Evolutionary conservation across 768 basidiomycete genomes (phyloP).

Genomic region (Boletus pseudo-olivaceus): DNA sequence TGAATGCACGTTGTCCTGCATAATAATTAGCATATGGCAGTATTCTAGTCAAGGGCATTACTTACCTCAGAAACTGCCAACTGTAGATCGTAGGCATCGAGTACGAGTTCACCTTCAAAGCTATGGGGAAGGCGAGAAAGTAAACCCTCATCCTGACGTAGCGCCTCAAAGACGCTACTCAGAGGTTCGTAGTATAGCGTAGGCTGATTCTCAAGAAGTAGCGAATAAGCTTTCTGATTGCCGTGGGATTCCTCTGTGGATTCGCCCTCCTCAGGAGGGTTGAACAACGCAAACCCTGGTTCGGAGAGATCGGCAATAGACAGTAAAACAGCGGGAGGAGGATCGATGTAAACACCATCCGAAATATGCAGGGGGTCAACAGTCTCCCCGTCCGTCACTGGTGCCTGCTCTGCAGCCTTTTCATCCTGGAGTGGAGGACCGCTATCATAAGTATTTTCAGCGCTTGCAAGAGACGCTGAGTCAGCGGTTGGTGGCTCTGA

Average conservation of each 20-base stretch:
- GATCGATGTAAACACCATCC: slow-evolving; percentile 70
- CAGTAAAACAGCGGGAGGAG: slow-evolving; percentile 66
- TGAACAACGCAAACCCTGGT: slow-evolving; percentile 52
- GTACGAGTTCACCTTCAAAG: slow-evolving; percentile 56
- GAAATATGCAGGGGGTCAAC: slow-evolving; percentile 56
- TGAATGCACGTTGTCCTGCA: slow-evolving; percentile 65
- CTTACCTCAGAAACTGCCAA: slow-evolving; percentile 63
- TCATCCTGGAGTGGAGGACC: slow-evolving; percentile 6
- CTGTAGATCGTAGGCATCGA: slow-evolving; percentile 70
- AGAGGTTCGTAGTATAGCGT: slow-evolving; percentile 78
- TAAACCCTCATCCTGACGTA: slow-evolving; percentile 56
- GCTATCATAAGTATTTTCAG: slow-evolving; percentile 6
- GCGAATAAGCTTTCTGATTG: slow-evolving; percentile 23
- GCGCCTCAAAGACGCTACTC: slow-evolving; percentile 63
- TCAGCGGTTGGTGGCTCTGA: slow-evolving; percentile 9
- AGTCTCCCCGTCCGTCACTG: slow-evolving; percentile 10
- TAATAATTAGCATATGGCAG: slow-evolving; percentile 3
- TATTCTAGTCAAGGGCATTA: background rate
- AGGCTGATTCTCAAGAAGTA: slow-evolving; percentile 61
- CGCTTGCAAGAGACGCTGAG: slow-evolving; percentile 1
- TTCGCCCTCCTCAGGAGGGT: slow-evolving; percentile 39
- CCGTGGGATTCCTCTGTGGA: slow-evolving; percentile 13
- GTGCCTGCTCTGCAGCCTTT: slow-evolving; percentile 10
- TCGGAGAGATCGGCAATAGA: slow-evolving; percentile 39
- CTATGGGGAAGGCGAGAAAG: slow-evolving; percentile 45